Conservation (phyloP, 2,329 filamentous ascomycete genomes). For the Colletotrichum tropicicola region DNA sequence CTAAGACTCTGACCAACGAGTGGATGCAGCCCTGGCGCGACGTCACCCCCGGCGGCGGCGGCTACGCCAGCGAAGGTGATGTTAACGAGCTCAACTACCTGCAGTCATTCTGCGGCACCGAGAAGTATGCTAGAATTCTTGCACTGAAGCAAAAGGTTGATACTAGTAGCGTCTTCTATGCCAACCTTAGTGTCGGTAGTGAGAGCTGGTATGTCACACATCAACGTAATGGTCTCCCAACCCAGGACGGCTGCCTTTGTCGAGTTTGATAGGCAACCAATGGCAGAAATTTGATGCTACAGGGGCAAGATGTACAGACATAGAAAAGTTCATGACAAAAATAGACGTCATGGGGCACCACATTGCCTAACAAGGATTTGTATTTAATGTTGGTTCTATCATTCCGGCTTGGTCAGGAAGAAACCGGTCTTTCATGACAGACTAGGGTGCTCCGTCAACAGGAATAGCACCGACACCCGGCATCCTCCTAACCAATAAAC, state of each 20-base stretch:
- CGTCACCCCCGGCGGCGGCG: conserved; percentile 36
- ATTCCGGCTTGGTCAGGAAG: too few relatives aligned
- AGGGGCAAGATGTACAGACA: too few relatives aligned
- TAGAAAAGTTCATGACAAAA: too few relatives aligned
- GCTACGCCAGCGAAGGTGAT: conserved; percentile 42
- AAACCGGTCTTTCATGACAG: too few relatives aligned
- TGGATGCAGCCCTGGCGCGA: conserved; percentile 41
- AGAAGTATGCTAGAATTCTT: conserved; percentile 38
- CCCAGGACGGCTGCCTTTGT: conserved; percentile 32
- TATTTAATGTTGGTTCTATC: too few relatives aligned
- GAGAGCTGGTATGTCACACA: conserved; percentile 34
- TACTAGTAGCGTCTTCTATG: conserved; percentile 39
- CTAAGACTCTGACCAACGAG: conserved; percentile 38
- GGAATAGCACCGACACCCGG: too few relatives aligned
- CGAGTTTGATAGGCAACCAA: background rate
- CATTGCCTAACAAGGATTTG: too few relatives aligned
- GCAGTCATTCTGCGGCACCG: conserved; percentile 39
- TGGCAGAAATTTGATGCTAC: too few relatives aligned
- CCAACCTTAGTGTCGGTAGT: conserved; percentile 37
- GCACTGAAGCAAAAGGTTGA: conserved; percentile 41
- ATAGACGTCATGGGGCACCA: too few relatives aligned
- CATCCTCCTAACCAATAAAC: too few relatives aligned
- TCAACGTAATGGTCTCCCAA: conserved; percentile 7
- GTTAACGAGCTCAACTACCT: conserved; percentile 40
- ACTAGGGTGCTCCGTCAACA: too few relatives aligned